Evolutionary conservation across 176 grass and related monocot species (phyloP).

Genomic region (Calamus simplicifolius): DNA sequence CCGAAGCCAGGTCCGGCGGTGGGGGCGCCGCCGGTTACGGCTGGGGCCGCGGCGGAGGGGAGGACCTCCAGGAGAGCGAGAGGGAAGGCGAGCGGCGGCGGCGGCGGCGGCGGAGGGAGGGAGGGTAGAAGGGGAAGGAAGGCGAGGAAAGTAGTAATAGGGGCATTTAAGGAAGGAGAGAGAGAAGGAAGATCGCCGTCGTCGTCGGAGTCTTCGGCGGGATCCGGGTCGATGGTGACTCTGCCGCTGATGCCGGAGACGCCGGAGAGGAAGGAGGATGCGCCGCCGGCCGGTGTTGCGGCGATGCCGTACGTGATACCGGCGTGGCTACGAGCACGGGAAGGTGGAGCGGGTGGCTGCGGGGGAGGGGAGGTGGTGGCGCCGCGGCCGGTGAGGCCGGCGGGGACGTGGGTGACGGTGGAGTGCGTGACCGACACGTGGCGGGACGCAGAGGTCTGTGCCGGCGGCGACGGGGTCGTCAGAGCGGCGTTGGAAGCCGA

Average conservation of each 20-base stretch:
- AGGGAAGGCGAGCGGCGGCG: conserved; percentile 24
- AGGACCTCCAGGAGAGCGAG: not conserved
- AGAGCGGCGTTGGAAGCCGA: not conserved
- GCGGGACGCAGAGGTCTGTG: conserved; percentile 23
- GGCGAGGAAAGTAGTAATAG: too few relatives aligned
- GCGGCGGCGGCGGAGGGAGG: not conserved
- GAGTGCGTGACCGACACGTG: conserved; percentile 49
- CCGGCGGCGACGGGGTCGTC: conserved; percentile 7
- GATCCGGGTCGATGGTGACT: conserved; percentile 27
- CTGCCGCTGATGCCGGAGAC: conserved; percentile 21
- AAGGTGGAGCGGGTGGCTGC: not conserved
- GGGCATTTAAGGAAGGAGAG: not conserved
- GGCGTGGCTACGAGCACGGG: not conserved
- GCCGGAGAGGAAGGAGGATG: not conserved
- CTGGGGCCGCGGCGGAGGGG: not conserved
- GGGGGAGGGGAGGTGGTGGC: not conserved
- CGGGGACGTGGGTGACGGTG: conserved; percentile 39
- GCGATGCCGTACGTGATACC: not conserved
- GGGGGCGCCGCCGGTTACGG: not conserved
- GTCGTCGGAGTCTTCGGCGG: conserved; percentile 29
- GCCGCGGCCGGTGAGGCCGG: not conserved
- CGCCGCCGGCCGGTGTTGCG: not conserved
- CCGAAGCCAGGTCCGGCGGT: conserved; percentile 54
- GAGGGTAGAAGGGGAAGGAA: not conserved
- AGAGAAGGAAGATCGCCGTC: conserved; percentile 15